phyloP scores from a whole-genome alignment of 345 rosid species.

The Euphorbia tirucalli region DNA sequence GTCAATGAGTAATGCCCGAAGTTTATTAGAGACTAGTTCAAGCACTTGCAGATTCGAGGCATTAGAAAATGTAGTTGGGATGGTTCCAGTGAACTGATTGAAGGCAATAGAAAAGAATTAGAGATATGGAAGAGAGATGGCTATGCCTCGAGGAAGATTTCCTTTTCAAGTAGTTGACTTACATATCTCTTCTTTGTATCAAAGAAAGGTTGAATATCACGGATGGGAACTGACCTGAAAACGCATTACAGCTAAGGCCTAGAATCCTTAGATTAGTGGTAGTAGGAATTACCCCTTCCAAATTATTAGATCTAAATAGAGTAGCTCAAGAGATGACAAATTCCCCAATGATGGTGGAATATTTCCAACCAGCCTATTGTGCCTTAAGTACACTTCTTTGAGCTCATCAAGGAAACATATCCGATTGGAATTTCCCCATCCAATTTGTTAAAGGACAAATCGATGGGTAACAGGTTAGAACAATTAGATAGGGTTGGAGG shows the following conservation, averaged over 20 bases:
- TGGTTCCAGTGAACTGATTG: slow-evolving; percentile 12
- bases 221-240: slow-evolving; percentile 18
- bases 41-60: not conserved
- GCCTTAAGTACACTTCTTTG: not conserved
- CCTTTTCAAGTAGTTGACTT: slow-evolving; percentile 12
- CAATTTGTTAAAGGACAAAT: slow-evolving; percentile 1
- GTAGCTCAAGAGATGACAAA: slow-evolving; percentile 9
- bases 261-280: not conserved
- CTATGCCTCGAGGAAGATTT: slow-evolving; percentile 11
- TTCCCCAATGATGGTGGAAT: slow-evolving; percentile 23
- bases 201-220: slow-evolving; percentile 25
- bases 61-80: slow-evolving; percentile 14
- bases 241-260: not conserved
- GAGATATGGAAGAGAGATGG: slow-evolving; percentile 12
- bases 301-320: not conserved
- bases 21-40: not conserved
- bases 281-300: slow-evolving; percentile 21
- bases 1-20: not conserved
- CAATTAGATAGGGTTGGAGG: slow-evolving; percentile 12
- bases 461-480: not conserved
- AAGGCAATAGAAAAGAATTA: not conserved
- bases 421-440: slow-evolving; percentile 7
- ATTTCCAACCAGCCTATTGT: slow-evolving; percentile 6
- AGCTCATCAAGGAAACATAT: not conserved
- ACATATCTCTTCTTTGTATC: not conserved